A percentile compares a stretch with the other conserved stretches of the same genome.
phyloP scores from a whole-genome alignment of 352 stramenopile species.

The Albugo laibachii region DNA sequence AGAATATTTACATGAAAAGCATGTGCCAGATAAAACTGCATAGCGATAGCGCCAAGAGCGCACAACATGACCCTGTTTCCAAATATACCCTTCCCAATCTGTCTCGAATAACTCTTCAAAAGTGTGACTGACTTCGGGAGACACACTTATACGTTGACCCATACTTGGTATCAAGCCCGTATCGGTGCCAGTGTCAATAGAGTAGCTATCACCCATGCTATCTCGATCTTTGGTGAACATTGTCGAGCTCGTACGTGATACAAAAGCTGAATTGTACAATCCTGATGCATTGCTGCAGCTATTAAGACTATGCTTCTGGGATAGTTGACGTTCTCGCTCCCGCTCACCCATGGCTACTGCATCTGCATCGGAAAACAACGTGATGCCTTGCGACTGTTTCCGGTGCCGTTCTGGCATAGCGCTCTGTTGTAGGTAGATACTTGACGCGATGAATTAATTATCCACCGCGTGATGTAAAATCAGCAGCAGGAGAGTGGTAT shows the following conservation, averaged over 20 bases:
- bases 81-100: conserved; percentile 77
- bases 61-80: conserved; percentile 75
- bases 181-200: background rate
- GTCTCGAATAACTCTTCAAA: conserved; percentile 76
- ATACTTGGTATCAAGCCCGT: conserved; percentile 1
- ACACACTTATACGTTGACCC: conserved; percentile 31
- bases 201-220: background rate
- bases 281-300: background rate
- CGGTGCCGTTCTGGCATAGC: no score
- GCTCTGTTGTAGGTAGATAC: no score
- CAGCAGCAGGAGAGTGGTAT: no score
- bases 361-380: conserved; percentile 47
- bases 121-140: conserved; percentile 35
- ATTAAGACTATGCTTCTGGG: conserved; percentile 8
- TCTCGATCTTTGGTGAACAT: background rate
- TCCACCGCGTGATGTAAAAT: no score
- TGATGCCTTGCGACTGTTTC: conserved; percentile 31
- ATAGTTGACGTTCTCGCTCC: conserved; percentile 19
- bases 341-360: conserved; percentile 46
- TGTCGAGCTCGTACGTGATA: background rate
- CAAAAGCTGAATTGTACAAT: background rate
- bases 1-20: conserved; percentile 49
- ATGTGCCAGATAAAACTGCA: conserved; percentile 54
- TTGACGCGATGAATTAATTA: no score
- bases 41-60: conserved; percentile 73